Base-by-base conservation (phyloP, 805 yeast genomes). In the Candida piceae region DNA sequence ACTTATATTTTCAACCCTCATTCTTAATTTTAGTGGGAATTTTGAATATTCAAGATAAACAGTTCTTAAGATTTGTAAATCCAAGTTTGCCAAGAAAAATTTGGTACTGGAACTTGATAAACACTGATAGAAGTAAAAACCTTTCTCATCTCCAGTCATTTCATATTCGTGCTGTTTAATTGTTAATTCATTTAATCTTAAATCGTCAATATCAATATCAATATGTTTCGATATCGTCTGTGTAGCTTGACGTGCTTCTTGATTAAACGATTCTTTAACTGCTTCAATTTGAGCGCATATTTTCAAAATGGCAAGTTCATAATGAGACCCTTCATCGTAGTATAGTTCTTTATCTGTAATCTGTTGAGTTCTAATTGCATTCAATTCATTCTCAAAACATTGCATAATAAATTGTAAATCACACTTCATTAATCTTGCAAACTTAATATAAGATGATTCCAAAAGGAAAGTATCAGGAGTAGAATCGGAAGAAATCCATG, bases 61-160 rank as follows among this genome's bases (percentile, higher is more conserved):
- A 1, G 76, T 55, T 42, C 74, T 72, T 39, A 90, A 62, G 15
- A 90, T 78, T 42, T 82, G 82, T 20, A 85, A 71, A 55, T 93
- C 99, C 30, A 93, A 64, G 5, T 86, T 78, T 0, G 95, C 78
- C 13, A 90, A 63, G 31, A 85, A 82, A 56, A 65, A 87, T 42
- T 73, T 71, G 2, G 80, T 74, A 3, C 80, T 60, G 1, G 89
- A 70, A 44, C 78, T 76, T 57, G 85, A 81, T 0, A 81, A 76
- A 16, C 46, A 49, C 53, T 89, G 89, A 56, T 84, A 90, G 54
- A 77, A 90, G 57, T 73, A 86, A 53, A 64, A 86, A 7, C 80
- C 74, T 41, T 70, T 74, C 21, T 65, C 54, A 34, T 34, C 41
- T 7, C 44, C 40, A 4, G 40, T 31, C 23, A 36, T 24, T n/a